These are phyloP conservation scores for Eucalyptus lansdowneana DNA, from an alignment of 345 rosid genomes.

Conservation along the genomic window DNA sequence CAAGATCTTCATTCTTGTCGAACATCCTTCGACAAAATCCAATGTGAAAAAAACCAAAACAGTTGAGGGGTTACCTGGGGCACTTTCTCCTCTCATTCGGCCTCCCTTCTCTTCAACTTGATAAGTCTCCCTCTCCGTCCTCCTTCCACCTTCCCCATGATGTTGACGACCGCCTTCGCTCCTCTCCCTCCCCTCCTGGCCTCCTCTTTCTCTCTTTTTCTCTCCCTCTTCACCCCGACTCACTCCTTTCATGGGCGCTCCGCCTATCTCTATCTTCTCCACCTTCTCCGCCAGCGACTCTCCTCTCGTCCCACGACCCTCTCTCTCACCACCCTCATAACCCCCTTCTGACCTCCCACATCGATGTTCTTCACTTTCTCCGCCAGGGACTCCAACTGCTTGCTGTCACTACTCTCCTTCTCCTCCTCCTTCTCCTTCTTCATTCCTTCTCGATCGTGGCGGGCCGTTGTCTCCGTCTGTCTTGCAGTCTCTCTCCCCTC, in stretches of 20 bases:
- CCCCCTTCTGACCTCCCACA: not conserved
- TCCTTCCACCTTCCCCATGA: not conserved
- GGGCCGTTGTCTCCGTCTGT: not conserved
- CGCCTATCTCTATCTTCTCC: not conserved
- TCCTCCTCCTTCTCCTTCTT: not conserved
- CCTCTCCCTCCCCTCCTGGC: not conserved
- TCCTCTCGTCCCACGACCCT: not conserved
- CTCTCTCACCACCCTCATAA: not conserved
- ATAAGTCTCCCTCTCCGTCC: not conserved
- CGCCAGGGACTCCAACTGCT: not conserved
- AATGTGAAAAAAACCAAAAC: not conserved
- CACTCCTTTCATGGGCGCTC: not conserved
- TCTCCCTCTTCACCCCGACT: not conserved
- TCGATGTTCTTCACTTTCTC: not conserved
- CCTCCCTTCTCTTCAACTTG: not conserved
- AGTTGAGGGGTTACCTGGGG: not conserved
- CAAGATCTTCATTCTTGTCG: not conserved
- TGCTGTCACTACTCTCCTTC: not conserved
- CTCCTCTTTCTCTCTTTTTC: not conserved
- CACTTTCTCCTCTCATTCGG: not conserved
- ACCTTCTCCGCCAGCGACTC: conserved; percentile 18
- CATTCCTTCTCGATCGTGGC: not conserved
- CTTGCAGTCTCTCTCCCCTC: not conserved
- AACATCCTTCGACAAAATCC: not conserved
- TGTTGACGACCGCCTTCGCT: not conserved